These are phyloP conservation scores for Cladosporium sp. DNA, from an alignment of 2,329 filamentous ascomycete genomes.

Conservation along the genomic window DNA sequence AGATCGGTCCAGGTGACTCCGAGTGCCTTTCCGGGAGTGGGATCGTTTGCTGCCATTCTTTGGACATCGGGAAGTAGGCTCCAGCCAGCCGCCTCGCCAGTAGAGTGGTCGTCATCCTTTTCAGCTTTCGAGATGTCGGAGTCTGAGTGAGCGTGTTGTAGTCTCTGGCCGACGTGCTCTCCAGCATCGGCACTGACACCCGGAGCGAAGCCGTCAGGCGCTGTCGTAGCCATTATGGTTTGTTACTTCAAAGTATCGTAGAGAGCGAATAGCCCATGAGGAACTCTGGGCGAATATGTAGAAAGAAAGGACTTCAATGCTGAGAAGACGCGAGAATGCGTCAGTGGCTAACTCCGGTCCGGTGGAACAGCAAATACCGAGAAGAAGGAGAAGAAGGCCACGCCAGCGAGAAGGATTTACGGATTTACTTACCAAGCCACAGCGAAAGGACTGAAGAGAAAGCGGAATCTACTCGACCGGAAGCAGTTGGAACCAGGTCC, in stretches of 20 bases:
- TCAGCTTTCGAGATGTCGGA: slow-evolving; percentile 43
- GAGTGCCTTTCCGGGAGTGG: slow-evolving; percentile 31
- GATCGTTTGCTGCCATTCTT: slow-evolving; percentile 1
- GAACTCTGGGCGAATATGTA: neutral
- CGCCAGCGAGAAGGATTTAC: neutral
- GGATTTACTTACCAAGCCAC: neutral
- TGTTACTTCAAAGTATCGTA: neutral
- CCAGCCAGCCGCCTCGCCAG: slow-evolving; percentile 9
- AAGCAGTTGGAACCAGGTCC: neutral
- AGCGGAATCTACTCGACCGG: neutral
- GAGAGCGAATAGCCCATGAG: neutral
- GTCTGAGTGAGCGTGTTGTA: slow-evolving; percentile 30
- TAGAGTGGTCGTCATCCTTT: slow-evolving; percentile 5
- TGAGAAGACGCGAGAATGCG: neutral
- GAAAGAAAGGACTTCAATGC: neutral
- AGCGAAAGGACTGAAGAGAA: neutral
- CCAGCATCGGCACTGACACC: slow-evolving; percentile 10
- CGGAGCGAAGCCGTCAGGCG: slow-evolving; percentile 10
- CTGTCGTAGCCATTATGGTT: slow-evolving; percentile 14
- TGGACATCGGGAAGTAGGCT: slow-evolving; percentile 1
- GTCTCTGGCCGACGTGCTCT: slow-evolving; percentile 9
- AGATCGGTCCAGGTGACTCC: slow-evolving; percentile 64
- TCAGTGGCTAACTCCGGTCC: neutral
- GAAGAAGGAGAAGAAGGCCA: neutral
- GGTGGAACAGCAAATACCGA: slow-evolving; percentile 3